Percentiles rank a stretch among this genome's conserved stretches.
phyloP scores from a whole-genome alignment of 306 rosid genomes.

The Prunus davidiana region DNA sequence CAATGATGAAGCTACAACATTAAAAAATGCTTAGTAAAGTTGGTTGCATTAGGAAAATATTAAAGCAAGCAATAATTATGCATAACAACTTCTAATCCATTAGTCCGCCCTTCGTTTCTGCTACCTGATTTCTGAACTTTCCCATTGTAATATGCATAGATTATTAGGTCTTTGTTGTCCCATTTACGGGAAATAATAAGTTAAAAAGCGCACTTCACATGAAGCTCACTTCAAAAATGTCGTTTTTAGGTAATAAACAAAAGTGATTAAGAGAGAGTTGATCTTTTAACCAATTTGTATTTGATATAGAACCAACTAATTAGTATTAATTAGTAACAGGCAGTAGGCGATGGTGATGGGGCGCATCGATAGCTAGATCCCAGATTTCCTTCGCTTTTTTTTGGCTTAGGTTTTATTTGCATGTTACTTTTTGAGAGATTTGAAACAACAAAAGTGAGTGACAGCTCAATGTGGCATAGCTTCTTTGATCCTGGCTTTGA shows the following conservation, averaged over 20 bases:
- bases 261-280: conserved; percentile 8
- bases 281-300: background rate
- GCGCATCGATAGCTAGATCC: background rate
- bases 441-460: conserved; percentile 26
- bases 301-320: background rate
- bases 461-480: conserved; percentile 24
- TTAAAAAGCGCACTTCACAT: background rate
- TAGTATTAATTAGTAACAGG: conserved; percentile 1
- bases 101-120: conserved; percentile 53
- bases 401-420: background rate
- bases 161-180: background rate
- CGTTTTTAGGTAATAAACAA: background rate
- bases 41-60: conserved; percentile 16
- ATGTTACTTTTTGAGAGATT: background rate
- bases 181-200: background rate
- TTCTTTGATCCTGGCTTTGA: conserved; percentile 21
- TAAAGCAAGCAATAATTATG: conserved; percentile 21
- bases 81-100: conserved; percentile 17
- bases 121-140: conserved; percentile 40
- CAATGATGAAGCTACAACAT: background rate
- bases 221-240: background rate
- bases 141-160: conserved; percentile 14
- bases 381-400: conserved; percentile 22
- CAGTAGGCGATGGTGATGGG: background rate
- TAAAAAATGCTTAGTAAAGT: background rate